Conservation (phyloP, 805 yeast genomes). For the Tetrapisispora phaffii region DNA sequence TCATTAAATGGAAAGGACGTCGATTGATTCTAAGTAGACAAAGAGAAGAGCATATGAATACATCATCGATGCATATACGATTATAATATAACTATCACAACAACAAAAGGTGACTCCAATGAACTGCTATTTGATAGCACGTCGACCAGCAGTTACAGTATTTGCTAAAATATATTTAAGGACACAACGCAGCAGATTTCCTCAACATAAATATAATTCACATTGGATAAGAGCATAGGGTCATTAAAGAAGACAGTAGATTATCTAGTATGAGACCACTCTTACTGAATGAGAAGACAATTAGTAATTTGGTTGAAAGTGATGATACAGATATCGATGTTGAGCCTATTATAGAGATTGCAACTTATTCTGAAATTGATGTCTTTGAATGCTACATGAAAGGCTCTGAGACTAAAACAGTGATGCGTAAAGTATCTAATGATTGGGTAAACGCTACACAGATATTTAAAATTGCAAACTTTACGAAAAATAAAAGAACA, state of each 20-base stretch:
- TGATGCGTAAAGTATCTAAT: slow-evolving; percentile 80
- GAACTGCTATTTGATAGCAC: no score
- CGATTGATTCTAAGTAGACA: no score
- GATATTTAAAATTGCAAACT: slow-evolving; percentile 65
- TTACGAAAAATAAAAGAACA: slow-evolving; percentile 71
- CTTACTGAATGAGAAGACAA: neutral
- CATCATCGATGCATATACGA: no score
- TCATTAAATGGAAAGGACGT: neutral
- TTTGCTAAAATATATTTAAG: no score
- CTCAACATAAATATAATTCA: no score
- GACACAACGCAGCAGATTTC: no score
- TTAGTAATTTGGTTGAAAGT: slow-evolving; percentile 1
- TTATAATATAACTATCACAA: no score
- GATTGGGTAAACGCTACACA: slow-evolving; percentile 92
- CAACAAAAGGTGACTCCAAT: no score
- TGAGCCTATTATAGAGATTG: slow-evolving; percentile 27
- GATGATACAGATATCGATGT: neutral
- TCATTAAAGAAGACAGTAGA: no score
- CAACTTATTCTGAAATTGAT: slow-evolving; percentile 42
- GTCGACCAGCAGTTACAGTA: no score
- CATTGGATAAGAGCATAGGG: no score
- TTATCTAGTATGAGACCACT: slow-evolving; percentile 1
- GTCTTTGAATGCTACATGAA: slow-evolving; percentile 55
- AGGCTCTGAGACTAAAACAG: slow-evolving; percentile 32
- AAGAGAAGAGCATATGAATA: no score